Evolutionary conservation across 2,329 filamentous ascomycete species (phyloP).

Genomic region (Botryotinia calthae): DNA sequence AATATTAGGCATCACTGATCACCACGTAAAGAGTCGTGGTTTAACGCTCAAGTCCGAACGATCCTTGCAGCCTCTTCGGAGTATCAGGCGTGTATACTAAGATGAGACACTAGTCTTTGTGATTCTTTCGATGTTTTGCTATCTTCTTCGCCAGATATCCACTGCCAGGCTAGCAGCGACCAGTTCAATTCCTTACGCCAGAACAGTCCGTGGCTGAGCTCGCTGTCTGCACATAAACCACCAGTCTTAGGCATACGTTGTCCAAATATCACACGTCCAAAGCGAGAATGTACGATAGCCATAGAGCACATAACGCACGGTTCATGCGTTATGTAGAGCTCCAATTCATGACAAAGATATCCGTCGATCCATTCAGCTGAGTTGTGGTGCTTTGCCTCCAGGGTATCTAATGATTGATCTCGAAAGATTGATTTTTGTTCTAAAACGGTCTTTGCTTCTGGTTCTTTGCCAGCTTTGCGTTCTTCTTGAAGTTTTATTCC

Average conservation of each 20-base stretch:
- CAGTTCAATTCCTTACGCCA: conserved; percentile 80
- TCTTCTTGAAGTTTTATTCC: conserved; percentile 45
- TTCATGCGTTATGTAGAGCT: conserved; percentile 93
- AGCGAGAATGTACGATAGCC: conserved; percentile 91
- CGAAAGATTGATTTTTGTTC: conserved; percentile 54
- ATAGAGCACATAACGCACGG: conserved; percentile 96
- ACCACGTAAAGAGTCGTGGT: not conserved
- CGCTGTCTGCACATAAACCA: conserved; percentile 75
- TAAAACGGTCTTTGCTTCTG: conserved; percentile 33
- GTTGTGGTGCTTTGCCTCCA: conserved; percentile 59
- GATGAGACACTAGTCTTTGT: not conserved
- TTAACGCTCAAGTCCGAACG: not conserved
- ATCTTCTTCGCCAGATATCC: not conserved
- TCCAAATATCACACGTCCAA: conserved; percentile 80
- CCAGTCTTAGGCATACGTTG: conserved; percentile 77
- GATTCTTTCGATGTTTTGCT: not conserved
- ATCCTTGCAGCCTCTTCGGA: not conserved
- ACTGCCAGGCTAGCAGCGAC: conserved; percentile 77
- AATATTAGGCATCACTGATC: not conserved
- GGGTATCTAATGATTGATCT: conserved; percentile 64
- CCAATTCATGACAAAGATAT: conserved; percentile 90
- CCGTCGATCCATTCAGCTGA: conserved; percentile 67
- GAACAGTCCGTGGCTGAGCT: conserved; percentile 63
- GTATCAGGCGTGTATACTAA: conserved; percentile 4
- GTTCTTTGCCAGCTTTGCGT: conserved; percentile 32